Conservation (phyloP, 495 filamentous ascomycete species). For the Oleoguttula mirabilis region DNA sequence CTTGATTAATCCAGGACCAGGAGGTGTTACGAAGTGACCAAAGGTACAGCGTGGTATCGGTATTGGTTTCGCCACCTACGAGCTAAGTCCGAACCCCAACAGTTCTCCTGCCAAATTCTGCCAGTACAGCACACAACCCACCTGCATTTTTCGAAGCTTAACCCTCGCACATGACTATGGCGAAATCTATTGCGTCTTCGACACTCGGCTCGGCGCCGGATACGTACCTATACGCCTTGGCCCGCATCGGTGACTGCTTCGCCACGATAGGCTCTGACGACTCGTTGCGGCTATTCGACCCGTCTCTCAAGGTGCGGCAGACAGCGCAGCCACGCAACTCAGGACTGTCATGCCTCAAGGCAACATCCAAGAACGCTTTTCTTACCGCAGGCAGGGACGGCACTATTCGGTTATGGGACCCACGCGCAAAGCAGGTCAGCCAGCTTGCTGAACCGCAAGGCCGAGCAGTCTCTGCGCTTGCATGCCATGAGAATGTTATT, state of each 20-base stretch:
- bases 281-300: constrained; percentile 11
- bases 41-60: no score
- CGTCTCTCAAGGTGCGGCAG: constrained; percentile 9
- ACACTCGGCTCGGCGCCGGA: constrained; percentile 10
- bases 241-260: constrained; percentile 8
- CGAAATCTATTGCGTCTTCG: constrained; percentile 6
- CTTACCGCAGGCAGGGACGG: constrained; percentile 54
- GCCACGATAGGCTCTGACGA: constrained; percentile 35
- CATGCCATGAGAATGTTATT: constrained; percentile 48
- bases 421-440: constrained; percentile 16
- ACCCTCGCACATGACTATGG: no score
- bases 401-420: constrained; percentile 45
- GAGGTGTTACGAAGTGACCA: no score
- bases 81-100: no score
- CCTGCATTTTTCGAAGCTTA: no score
- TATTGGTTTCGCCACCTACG: no score
- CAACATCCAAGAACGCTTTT: constrained; percentile 33
- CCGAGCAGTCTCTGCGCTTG: constrained; percentile 48
- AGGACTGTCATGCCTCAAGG: constrained; percentile 45
- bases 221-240: constrained; percentile 17
- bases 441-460: constrained; percentile 4
- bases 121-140: no score
- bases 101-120: no score
- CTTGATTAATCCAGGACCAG: no score
- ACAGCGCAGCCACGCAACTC: constrained; percentile 37